Evolutionary conservation across 2,329 filamentous ascomycete species (phyloP).

Genomic region (Verticillium isaacii): DNA sequence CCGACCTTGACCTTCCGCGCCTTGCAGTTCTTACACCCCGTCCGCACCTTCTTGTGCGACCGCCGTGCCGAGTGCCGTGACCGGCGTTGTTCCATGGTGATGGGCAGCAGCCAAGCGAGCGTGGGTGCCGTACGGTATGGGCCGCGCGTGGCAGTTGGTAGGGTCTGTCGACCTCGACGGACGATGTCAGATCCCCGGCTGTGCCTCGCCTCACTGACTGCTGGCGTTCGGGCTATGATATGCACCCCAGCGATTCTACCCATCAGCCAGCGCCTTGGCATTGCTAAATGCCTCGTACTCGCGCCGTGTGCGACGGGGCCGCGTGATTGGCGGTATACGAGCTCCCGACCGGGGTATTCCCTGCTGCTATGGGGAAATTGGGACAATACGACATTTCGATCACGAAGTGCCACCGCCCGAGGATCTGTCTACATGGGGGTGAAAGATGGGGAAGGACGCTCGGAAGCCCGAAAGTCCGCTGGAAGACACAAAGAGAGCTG

Average conservation of each 20-base stretch:
- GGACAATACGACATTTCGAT: too few relatives aligned
- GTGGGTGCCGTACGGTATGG: background rate
- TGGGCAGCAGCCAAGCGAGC: background rate
- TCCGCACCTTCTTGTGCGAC: conserved; percentile 26
- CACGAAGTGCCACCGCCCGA: too few relatives aligned
- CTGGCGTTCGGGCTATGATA: background rate
- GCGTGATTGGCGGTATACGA: background rate
- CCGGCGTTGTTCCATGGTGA: background rate
- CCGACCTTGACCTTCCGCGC: conserved; percentile 33
- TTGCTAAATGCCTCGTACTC: background rate
- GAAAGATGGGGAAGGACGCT: too few relatives aligned
- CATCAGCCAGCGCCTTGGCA: background rate
- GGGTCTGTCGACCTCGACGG: too few relatives aligned
- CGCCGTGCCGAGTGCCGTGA: conserved; percentile 1
- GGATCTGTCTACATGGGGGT: background rate
- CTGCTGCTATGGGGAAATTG: background rate
- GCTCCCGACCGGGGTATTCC: background rate
- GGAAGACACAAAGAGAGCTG: too few relatives aligned
- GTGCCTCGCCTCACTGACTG: background rate
- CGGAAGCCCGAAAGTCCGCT: too few relatives aligned
- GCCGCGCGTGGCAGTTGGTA: background rate
- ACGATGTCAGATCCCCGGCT: background rate
- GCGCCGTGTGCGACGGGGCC: background rate
- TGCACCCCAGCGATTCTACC: background rate
- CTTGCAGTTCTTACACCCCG: conserved; percentile 33